These are phyloP conservation scores for Alternaria angustiovoidea DNA, from an alignment of 2,329 filamentous ascomycete genomes.

Conservation along the genomic window DNA sequence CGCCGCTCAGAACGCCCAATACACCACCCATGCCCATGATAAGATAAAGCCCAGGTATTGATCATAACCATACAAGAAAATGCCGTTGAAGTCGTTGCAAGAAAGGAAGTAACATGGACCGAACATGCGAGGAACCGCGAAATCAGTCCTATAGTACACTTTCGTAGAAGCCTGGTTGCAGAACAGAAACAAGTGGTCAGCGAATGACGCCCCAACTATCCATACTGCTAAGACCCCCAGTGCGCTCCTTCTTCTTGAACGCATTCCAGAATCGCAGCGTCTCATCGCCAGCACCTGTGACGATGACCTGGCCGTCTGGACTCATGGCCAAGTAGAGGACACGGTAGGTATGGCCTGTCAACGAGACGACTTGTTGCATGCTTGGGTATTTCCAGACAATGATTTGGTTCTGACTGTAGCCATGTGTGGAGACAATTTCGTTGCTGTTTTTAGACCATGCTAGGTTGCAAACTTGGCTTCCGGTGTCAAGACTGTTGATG, in stretches of 20 bases:
- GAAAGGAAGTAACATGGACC: slow-evolving; percentile 1
- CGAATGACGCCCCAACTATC: slow-evolving; percentile 87
- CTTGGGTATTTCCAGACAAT: slow-evolving; percentile 99
- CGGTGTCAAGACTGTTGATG: slow-evolving; percentile 88
- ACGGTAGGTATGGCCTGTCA: slow-evolving; percentile 96
- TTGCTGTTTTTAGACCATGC: slow-evolving; percentile 98
- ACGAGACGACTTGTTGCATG: slow-evolving; percentile 94
- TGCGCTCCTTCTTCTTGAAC: slow-evolving; percentile 82
- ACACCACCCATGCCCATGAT: slow-evolving; percentile 5
- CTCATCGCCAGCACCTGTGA: slow-evolving; percentile 95
- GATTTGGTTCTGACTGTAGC: slow-evolving; percentile 97
- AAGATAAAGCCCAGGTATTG: neutral
- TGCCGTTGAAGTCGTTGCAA: slow-evolving; percentile 8
- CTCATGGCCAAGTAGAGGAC: slow-evolving; percentile 98
- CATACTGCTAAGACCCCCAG: slow-evolving; percentile 64
- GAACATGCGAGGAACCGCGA: neutral
- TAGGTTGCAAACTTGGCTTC: slow-evolving; percentile 98
- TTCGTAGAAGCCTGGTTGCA: slow-evolving; percentile 7
- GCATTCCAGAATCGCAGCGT: slow-evolving; percentile 97
- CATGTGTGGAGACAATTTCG: slow-evolving; percentile 95
- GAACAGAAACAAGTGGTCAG: slow-evolving; percentile 41
- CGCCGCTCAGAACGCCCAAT: slow-evolving; percentile 9
- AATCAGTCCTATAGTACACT: slow-evolving; percentile 12
- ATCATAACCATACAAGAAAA: slow-evolving; percentile 14
- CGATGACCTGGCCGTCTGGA: slow-evolving; percentile 90